Evolutionary conservation across 2,329 filamentous ascomycete genomes (phyloP), one percentile per base, ranked within the genome.

Genomic region (Penicillium fuscoglaucum): DNA sequence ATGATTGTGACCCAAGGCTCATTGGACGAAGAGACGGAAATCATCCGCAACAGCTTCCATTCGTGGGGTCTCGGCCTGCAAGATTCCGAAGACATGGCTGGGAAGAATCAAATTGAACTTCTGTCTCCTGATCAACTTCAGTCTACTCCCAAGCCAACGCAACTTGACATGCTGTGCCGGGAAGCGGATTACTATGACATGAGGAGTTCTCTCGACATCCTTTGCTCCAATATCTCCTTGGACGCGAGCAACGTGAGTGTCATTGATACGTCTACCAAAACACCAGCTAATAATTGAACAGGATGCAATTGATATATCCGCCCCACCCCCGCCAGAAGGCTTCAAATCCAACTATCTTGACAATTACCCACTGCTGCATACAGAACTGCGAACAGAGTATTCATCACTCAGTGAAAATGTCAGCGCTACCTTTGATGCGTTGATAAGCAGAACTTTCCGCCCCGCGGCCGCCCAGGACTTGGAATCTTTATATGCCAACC

Each of bases 51-150:
- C 72, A 75, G 82, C 1, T 89, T 88, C 82, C 78, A 86, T 37
- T 83, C 85, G 60, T 93, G 90, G 87, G 76, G 79, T 21, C 72
- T 92, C 31, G 86, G 88, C 66, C 70, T 87, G 24, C 82, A 83
- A 17, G 81, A 87, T 58, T 87, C 85, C 78, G 78, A 73, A 80
- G 66, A 74, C 76, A 49, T 65, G 55, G 61, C 58, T 64, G 73
- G 49, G 84, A 48, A 80, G 79, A 4, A 72, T 65, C 3, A 74
- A 69, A 15, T 70, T 79, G 45, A 60, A 31, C 53, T 45, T 17
- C 10, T 57, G 8, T 29, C 57, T 43, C 15, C 45, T 40, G 43
- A 54, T 29, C 40, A 49, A 29, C 61, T 55, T 26, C 26, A 21
- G 17, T 50, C 54, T 3, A 55, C 61, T n/a, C 64, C 70, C 7